Evolutionary conservation across 768 basidiomycete species (phyloP).

Genomic region (Amanita exitialis): DNA sequence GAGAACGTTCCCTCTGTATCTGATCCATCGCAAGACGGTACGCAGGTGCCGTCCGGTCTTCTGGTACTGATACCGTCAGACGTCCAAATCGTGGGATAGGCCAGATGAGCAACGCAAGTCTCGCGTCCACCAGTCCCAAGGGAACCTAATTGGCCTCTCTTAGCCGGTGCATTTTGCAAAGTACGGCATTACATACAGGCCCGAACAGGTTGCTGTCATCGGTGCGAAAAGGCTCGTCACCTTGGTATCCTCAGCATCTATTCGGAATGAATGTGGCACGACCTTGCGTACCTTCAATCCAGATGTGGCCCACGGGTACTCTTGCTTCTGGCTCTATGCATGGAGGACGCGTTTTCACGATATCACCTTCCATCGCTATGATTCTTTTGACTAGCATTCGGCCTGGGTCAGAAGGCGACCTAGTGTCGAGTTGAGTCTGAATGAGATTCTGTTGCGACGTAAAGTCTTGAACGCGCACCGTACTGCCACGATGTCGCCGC

Average conservation of each 20-base stretch:
- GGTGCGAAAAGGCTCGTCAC: constrained; percentile 57
- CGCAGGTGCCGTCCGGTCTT: constrained; percentile 12
- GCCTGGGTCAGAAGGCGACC: constrained; percentile 48
- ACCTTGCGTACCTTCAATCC: constrained; percentile 55
- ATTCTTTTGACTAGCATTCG: constrained; percentile 58
- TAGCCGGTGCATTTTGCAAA: neutral
- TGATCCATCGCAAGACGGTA: constrained; percentile 24
- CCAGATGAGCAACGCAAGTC: constrained; percentile 40
- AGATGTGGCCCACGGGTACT: constrained; percentile 56
- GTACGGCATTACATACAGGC: constrained; percentile 33
- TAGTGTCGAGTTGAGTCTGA: constrained; percentile 13
- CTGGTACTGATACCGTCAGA: constrained; percentile 10
- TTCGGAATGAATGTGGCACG: neutral
- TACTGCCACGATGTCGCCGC: constrained; percentile 60
- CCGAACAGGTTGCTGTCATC: constrained; percentile 69
- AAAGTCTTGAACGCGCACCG: constrained; percentile 23
- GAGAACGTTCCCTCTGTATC: constrained; percentile 27
- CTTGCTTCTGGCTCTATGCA: constrained; percentile 43
- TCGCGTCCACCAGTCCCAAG: constrained; percentile 39
- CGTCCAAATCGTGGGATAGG: constrained; percentile 37
- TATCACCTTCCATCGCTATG: constrained; percentile 51
- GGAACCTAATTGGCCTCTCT: constrained; percentile 24
- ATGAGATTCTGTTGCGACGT: neutral
- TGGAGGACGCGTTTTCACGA: constrained; percentile 58
- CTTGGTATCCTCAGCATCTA: constrained; percentile 19